Conservation (phyloP, 371 early-diverging fungal genomes). For the Apophysomyces elegans region DNA sequence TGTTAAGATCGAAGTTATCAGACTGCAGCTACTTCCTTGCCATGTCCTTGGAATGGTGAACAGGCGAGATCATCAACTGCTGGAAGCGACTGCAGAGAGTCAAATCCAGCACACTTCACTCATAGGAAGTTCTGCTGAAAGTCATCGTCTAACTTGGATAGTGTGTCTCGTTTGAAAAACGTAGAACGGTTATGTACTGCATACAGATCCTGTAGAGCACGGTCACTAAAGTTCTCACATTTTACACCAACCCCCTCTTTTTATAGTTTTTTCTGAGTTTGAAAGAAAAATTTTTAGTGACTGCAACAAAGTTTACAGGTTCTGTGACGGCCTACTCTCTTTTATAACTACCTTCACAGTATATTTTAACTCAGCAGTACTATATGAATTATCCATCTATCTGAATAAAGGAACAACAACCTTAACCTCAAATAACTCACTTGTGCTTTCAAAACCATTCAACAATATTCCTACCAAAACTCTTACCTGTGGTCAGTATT, state of each 20-base stretch:
- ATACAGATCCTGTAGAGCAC: slow-evolving; percentile 62
- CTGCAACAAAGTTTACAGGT: too few relatives aligned
- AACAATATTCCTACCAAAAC: too few relatives aligned
- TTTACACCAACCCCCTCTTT: too few relatives aligned
- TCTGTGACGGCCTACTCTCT: too few relatives aligned
- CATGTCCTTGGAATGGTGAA: slow-evolving; percentile 43
- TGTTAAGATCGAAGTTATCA: slow-evolving; percentile 33
- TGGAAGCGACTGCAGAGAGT: slow-evolving; percentile 24
- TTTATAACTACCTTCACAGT: too few relatives aligned
- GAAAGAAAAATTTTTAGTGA: neutral
- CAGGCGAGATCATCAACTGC: slow-evolving; percentile 48
- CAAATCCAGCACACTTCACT: slow-evolving; percentile 47
- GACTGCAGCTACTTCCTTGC: slow-evolving; percentile 46
- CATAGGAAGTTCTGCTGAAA: slow-evolving; percentile 45
- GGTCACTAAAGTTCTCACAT: slow-evolving; percentile 36
- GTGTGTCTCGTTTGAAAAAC: slow-evolving; percentile 55
- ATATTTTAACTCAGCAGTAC: too few relatives aligned
- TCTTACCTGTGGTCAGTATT: too few relatives aligned
- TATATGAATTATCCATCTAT: too few relatives aligned
- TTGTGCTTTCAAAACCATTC: too few relatives aligned
- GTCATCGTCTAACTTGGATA: slow-evolving; percentile 51
- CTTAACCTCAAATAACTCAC: too few relatives aligned
- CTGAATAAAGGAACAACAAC: too few relatives aligned
- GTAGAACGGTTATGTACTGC: slow-evolving; percentile 55
- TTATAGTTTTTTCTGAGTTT: neutral